phyloP scores from a whole-genome alignment of 768 basidiomycete genomes.

The Amanita rubescens region DNA sequence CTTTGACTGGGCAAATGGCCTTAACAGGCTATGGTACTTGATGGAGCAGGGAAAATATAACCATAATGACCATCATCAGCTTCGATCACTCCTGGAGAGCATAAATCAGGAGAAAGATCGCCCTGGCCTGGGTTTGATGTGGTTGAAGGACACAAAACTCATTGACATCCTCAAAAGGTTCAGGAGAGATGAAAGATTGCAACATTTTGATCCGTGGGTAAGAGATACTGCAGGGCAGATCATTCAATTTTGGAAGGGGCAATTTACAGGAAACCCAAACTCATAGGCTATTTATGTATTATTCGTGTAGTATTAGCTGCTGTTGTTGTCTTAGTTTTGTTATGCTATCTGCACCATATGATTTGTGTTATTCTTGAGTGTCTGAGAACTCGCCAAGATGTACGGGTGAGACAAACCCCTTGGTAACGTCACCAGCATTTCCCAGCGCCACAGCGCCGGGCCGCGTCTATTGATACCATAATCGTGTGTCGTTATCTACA shows the following conservation, averaged over 20 bases:
- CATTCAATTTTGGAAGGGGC: neutral
- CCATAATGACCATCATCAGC: neutral
- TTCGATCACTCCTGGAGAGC: neutral
- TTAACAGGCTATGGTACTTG: slow-evolving; percentile 2
- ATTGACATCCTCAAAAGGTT: slow-evolving; percentile 9
- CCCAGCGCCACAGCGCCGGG: too few species aligned
- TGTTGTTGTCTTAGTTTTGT: neutral
- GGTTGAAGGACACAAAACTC: slow-evolving; percentile 15
- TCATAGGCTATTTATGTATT: neutral
- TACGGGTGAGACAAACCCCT: neutral
- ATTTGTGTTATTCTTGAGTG: too few species aligned
- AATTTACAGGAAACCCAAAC: neutral
- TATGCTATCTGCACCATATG: too few species aligned
- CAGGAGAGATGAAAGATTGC: neutral
- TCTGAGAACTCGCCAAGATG: too few species aligned
- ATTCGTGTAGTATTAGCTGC: neutral
- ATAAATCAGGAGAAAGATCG: slow-evolving; percentile 9
- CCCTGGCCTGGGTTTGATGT: slow-evolving; percentile 12
- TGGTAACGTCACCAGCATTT: neutral
- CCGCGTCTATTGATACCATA: neutral
- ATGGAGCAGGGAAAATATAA: neutral
- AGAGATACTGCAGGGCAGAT: slow-evolving; percentile 1
- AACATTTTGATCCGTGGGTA: slow-evolving; percentile 8
- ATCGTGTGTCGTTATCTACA: neutral
- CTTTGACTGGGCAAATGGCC: neutral